Evolutionary conservation across 257 asterid species (phyloP), one percentile per base, ranked within the genome.

Genomic region (Linderniella brevidens): DNA sequence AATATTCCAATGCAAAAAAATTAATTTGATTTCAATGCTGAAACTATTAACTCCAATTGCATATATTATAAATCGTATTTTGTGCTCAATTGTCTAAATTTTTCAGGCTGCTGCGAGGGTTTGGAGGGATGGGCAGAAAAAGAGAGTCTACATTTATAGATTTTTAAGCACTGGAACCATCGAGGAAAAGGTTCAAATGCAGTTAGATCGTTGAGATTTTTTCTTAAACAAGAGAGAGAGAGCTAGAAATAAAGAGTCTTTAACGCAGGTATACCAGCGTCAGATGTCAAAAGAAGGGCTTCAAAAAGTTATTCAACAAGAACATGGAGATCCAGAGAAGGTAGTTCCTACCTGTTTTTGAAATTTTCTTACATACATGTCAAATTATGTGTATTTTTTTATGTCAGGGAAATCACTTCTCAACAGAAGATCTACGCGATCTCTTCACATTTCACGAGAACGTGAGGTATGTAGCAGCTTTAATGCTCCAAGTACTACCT

Each of bases 251-350:
- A 25, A 25, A 25, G 32, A 39, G 29, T 48, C 25, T 37, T 42
- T 41, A 55, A 45, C 49, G 59, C 67, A 88, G 98, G 95, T 88
- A 52, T 88, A 74, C 82, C 98, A 88, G 81, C 94, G 95, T 48
- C 98, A 88, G 64, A 88, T 88, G 92, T 88, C 98, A 47, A 88
- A 88, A 74, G 98, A 88, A 70, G 95, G 98, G 41, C 95, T 88
- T 67, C 95, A 84, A 60, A 57, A 80, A 59, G 94, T 88, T 68
- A 84, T 88, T 63, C 94, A 88, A 74, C 87, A 70, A 57, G 93
- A 84, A 65, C 82, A 71, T 36, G 72, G 55, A 13, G 92, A 78
- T 58, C 56, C 71, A 10, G 93, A 88, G 70, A 75, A 67, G 75
- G 86, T 79, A 61, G 53, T 17, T 19, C 10, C 18, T 32, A 42